Conservation (phyloP, 192 early-diverging fungal species). For the Podila horticola region DNA sequence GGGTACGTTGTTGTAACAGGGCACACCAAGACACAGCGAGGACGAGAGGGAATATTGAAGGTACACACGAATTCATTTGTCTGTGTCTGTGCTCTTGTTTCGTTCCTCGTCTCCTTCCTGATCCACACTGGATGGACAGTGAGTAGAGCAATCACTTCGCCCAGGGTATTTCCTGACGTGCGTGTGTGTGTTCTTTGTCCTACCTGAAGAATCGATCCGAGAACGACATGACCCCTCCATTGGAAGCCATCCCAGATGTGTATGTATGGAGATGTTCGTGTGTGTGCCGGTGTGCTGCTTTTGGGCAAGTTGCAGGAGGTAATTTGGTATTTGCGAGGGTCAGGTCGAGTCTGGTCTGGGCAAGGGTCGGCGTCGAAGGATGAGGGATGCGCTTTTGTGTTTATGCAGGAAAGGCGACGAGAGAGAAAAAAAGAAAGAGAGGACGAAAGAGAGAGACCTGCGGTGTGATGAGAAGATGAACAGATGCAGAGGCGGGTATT, state of each 20-base stretch:
- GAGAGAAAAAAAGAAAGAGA: background rate
- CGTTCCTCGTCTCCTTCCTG: no score
- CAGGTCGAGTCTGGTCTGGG: background rate
- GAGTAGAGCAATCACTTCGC: no score
- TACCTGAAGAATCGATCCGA: slow-evolving; percentile 50
- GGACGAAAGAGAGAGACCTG: background rate
- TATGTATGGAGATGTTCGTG: background rate
- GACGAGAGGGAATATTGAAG: no score
- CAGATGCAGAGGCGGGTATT: background rate
- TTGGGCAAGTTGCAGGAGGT: background rate
- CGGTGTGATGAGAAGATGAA: no score
- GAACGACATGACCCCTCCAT: slow-evolving; percentile 33
- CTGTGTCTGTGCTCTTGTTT: no score
- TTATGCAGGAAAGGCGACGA: background rate
- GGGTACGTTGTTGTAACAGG: background rate
- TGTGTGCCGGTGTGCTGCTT: background rate
- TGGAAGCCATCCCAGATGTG: slow-evolving; percentile 5
- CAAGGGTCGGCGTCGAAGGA: background rate
- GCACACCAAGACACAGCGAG: no score
- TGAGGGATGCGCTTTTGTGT: background rate
- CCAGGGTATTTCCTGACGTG: no score
- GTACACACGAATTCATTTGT: no score
- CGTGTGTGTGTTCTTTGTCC: background rate
- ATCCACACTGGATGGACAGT: no score
- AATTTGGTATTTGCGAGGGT: background rate